Evolutionary conservation across 2,329 filamentous ascomycete genomes (phyloP), one percentile per base, ranked within the genome.

Genomic region (Lecanosticta acicola): DNA sequence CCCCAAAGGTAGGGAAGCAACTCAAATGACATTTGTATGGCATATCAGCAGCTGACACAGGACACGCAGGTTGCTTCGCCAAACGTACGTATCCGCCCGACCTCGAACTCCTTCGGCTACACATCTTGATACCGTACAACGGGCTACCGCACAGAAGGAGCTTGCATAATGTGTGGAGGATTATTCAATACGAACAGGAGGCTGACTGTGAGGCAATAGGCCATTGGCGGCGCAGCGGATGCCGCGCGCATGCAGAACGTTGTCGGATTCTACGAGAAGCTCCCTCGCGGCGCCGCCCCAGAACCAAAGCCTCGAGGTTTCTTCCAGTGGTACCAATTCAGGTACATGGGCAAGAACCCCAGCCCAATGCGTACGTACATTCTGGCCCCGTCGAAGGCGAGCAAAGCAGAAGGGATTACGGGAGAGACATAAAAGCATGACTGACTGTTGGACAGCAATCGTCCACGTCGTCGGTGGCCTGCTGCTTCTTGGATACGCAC

Each of bases 191-290:
- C 11, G 36, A 10, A 10, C 32, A 18, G 17, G 14, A 45, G 35
- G 46, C 59, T 62, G 48, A 66, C 46, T 40, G 3, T 21, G 39
- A 52, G 59, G 11, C 49, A 54, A 59, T 69, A 97, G 93, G 90
- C 87, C 63, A 89, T 98, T 68, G 91, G 93, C 66, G 85, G 86
- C 68, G 89, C 90, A 61, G 87, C 90, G 68, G 91, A 97, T 82
- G 93, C 93, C 68, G 81, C 89, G 67, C 88, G 91, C 70, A 97
- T 98, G 93, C 86, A 94, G 71, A 87, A 90, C 65, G 89, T 98
- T 62, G 91, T 97, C 71, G 87, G 80, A 76, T 97, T 98, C 81
- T 98, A 98, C 81, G 88, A 94, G 78, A 94, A 91, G 74, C 88
- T 98, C 50, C 93, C 94, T 68, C 88, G 90, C 67, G 94, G 93